Percentiles rank a stretch among this genome's conserved stretches.
phyloP scores from a whole-genome alignment of 2,329 filamentous ascomycete genomes.

The Verticillium longisporum region DNA sequence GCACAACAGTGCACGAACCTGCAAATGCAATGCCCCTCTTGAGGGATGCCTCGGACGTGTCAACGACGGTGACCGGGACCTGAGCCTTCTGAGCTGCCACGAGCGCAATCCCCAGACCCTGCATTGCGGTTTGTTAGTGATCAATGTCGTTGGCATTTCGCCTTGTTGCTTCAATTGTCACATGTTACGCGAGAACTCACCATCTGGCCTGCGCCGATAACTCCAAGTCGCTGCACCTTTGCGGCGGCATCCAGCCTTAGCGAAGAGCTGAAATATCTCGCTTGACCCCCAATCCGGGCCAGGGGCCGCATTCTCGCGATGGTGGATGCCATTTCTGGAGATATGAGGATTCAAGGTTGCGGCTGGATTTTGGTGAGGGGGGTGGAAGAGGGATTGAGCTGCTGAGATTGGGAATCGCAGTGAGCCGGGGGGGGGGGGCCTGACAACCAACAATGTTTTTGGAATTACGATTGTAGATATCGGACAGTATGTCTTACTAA shows the following conservation, averaged over 20 bases:
- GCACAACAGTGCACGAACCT: constrained; percentile 34
- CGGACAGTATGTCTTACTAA: not conserved
- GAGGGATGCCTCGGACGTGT: constrained; percentile 75
- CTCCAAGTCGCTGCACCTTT: constrained; percentile 78
- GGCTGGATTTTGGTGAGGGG: not conserved
- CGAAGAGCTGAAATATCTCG: constrained; percentile 64
- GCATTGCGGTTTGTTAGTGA: constrained; percentile 12
- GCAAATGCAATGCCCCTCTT: constrained; percentile 89
- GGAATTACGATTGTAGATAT: not conserved
- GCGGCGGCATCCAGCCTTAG: constrained; percentile 51
- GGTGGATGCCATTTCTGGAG: constrained; percentile 7
- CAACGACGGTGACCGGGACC: constrained; percentile 79
- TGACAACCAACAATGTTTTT: not conserved
- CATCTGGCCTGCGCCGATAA: constrained; percentile 95
- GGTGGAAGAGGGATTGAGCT: not conserved
- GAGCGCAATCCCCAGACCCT: constrained; percentile 94
- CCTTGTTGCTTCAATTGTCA: constrained; percentile 15
- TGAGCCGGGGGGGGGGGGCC: no score
- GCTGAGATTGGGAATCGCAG: not conserved
- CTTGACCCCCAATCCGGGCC: constrained; percentile 24
- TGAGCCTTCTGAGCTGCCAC: constrained; percentile 81
- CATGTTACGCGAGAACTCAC: constrained; percentile 44
- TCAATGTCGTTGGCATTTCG: not conserved
- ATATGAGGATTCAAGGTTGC: not conserved
- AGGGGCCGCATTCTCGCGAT: constrained; percentile 7